These are phyloP conservation scores for Nissolia schottii DNA, from an alignment of 306 rosid genomes.

Conservation along the genomic window DNA sequence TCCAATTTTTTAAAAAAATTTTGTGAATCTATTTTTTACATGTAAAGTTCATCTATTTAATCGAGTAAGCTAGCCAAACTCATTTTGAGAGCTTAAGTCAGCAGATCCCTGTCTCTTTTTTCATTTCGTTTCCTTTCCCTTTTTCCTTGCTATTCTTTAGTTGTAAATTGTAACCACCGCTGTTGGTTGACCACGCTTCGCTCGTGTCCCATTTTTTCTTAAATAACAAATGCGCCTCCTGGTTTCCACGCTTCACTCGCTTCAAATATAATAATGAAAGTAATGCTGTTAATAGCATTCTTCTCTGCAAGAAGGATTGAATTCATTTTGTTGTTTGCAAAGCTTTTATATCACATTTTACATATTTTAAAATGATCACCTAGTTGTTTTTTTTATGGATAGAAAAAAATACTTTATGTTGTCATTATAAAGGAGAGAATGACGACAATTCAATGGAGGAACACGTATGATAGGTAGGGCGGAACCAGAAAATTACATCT, in stretches of 20 bases:
- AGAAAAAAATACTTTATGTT: background rate
- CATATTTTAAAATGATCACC: background rate
- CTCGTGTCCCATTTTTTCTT: conserved; percentile 10
- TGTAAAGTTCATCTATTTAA: no score
- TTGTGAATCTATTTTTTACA: no score
- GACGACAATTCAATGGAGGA: no score
- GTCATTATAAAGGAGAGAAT: background rate
- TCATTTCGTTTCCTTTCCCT: background rate
- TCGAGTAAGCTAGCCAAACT: no score
- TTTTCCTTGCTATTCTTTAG: background rate
- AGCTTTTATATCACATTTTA: background rate
- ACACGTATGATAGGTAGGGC: no score
- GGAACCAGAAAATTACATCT: no score
- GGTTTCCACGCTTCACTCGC: conserved; percentile 29
- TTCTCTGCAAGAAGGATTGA: background rate
- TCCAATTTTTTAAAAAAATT: no score
- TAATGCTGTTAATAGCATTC: background rate
- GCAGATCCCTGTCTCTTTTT: no score
- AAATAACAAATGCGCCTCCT: no score
- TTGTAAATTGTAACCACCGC: background rate
- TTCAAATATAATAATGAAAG: conserved; percentile 9
- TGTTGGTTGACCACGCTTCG: conserved; percentile 5
- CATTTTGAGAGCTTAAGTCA: no score
- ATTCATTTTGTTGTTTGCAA: background rate
- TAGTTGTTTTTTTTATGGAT: background rate